These are phyloP conservation scores for Daucus carota DNA, from an alignment of 129 eudicot genomes.

Conservation along the genomic window DH1_v3.0 NC_030384.2:35976501-35977000, in stretches of 20 bases:
- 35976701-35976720: constrained; percentile 29
- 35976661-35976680: constrained; percentile 55
- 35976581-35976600: constrained; percentile 58
- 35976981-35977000: too few relatives aligned
- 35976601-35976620: constrained; percentile 50
- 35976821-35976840: neutral
- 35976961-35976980: too few relatives aligned
- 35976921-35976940: too few relatives aligned
- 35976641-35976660: constrained; percentile 49
- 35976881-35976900: neutral
- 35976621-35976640: constrained; percentile 74
- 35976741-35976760: constrained; percentile 65
- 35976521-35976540: constrained; percentile 57
- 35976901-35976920: too few relatives aligned
- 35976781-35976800: constrained; percentile 56
- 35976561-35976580: constrained; percentile 43
- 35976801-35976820: neutral
- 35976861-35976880: neutral
- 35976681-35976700: constrained; percentile 49
- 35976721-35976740: constrained; percentile 59
- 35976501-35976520: constrained; percentile 82
- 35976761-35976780: constrained; percentile 71
- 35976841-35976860: neutral
- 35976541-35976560: constrained; percentile 42
- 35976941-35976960: too few relatives aligned